phyloP scores from a whole-genome alignment of 2,329 filamentous ascomycete genomes.

The Zymoseptoria passerinii region DNA sequence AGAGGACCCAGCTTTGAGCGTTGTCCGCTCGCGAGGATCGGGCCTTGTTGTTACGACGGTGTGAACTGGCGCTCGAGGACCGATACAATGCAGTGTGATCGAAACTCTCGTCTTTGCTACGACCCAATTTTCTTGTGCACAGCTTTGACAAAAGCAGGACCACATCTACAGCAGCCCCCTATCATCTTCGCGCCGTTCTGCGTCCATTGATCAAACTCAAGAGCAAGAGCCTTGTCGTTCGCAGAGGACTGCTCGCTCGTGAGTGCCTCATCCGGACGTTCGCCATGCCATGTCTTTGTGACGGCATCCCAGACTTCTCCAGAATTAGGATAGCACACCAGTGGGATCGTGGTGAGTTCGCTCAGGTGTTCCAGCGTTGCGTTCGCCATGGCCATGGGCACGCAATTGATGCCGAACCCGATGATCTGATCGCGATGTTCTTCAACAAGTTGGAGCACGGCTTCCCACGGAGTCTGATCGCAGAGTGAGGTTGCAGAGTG shows the following conservation, averaged over 20 bases:
- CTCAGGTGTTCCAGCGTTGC: slow-evolving; percentile 29
- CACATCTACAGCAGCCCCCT: slow-evolving; percentile 42
- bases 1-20: no score
- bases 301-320: slow-evolving; percentile 40
- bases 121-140: neutral
- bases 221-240: slow-evolving; percentile 4
- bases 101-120: neutral
- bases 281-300: slow-evolving; percentile 29
- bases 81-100: no score
- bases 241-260: slow-evolving; percentile 20
- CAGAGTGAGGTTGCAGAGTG: slow-evolving; percentile 30
- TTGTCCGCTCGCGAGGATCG: no score
- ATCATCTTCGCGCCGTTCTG: slow-evolving; percentile 36
- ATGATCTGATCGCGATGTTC: slow-evolving; percentile 28
- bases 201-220: slow-evolving; percentile 19
- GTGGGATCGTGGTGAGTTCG: slow-evolving; percentile 26
- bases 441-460: slow-evolving; percentile 29
- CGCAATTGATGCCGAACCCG: slow-evolving; percentile 40
- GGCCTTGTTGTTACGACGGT: no score
- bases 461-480: slow-evolving; percentile 34
- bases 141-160: slow-evolving; percentile 24
- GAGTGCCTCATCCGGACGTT: slow-evolving; percentile 18
- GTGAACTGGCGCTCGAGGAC: no score
- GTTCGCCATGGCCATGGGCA: slow-evolving; percentile 30
- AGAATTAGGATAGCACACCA: slow-evolving; percentile 39